A percentile compares a stretch with the other conserved stretches of the same genome.
Evolutionary conservation across 805 yeast genomes (phyloP).

Genomic region (Metschnikowia shivogae): DNA sequence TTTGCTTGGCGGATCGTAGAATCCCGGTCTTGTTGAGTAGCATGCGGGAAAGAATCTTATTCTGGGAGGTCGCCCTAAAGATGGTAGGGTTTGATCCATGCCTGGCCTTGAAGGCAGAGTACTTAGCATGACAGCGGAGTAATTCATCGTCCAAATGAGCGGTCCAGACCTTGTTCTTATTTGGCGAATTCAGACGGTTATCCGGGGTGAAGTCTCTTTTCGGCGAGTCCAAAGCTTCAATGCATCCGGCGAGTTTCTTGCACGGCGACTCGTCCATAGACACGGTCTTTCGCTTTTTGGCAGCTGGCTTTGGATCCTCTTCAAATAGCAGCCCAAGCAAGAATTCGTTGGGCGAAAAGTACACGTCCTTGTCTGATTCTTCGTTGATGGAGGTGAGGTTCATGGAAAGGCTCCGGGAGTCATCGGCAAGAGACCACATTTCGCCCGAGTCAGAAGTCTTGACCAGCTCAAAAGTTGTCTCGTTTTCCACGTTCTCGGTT

Average conservation of each 20-base stretch:
- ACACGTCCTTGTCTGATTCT: conserved; percentile 19
- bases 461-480: conserved; percentile 13
- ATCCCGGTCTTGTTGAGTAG: conserved; percentile 33
- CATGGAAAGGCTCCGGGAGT: conserved; percentile 15
- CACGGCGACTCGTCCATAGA: conserved; percentile 29
- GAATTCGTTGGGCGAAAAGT: conserved; percentile 34
- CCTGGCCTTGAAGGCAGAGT: conserved; percentile 27
- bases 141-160: conserved; percentile 33
- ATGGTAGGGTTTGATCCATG: conserved; percentile 21
- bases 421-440: conserved; percentile 30
- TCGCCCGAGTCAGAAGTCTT: conserved; percentile 20
- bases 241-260: conserved; percentile 33
- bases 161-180: conserved; percentile 29
- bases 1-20: conserved; percentile 35
- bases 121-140: conserved; percentile 33
- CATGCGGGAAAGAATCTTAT: conserved; percentile 40
- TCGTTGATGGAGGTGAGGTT: conserved; percentile 27
- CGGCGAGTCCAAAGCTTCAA: conserved; percentile 30
- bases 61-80: conserved; percentile 32
- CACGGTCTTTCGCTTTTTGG: conserved; percentile 8
- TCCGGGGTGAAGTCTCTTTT: conserved; percentile 2
- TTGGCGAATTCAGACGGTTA: neutral
- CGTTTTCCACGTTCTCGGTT: neutral
- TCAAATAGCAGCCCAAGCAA: conserved; percentile 6
- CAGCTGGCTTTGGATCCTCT: neutral